These are phyloP conservation scores for Conringia planisiliqua DNA, from an alignment of 345 rosid species.

Conservation along the genomic window DNA sequence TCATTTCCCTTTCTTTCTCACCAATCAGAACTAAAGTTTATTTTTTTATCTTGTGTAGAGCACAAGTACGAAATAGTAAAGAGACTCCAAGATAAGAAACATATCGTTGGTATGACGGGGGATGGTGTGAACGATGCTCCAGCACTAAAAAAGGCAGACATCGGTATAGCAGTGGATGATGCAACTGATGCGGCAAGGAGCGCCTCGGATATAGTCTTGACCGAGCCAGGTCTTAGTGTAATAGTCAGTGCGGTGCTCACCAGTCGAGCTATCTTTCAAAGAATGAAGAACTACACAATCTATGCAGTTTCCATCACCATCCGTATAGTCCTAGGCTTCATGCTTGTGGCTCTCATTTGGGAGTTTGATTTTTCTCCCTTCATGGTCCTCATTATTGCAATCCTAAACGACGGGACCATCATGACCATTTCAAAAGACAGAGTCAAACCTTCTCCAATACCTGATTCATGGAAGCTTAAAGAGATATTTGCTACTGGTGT, in stretches of 20 bases:
- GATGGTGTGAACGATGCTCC: constrained; percentile 98
- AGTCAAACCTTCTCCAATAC: constrained; percentile 82
- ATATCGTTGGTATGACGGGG: constrained; percentile 95
- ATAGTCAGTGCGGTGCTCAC: constrained; percentile 86
- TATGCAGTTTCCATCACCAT: constrained; percentile 88
- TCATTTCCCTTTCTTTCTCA: not conserved
- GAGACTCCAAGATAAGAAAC: constrained; percentile 81
- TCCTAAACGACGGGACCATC: constrained; percentile 83
- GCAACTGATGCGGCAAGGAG: constrained; percentile 94
- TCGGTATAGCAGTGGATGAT: constrained; percentile 92
- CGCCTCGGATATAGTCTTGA: constrained; percentile 86
- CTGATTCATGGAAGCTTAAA: constrained; percentile 88
- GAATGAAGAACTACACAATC: constrained; percentile 97
- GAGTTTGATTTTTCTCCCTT: constrained; percentile 78
- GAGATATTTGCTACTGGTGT: constrained; percentile 90
- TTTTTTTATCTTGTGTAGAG: constrained; percentile 40
- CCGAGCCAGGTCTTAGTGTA: constrained; percentile 94
- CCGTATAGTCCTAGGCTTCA: constrained; percentile 84
- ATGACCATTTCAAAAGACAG: constrained; percentile 95
- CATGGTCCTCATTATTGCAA: constrained; percentile 82
- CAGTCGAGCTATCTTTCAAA: constrained; percentile 87
- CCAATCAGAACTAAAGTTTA: not conserved
- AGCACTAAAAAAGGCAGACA: constrained; percentile 86
- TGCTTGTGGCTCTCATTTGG: constrained; percentile 71
- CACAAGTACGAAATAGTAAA: constrained; percentile 92